These are phyloP conservation scores for Boletus tylopilopsis DNA, from an alignment of 768 basidiomycete genomes.

Conservation along the genomic window DNA sequence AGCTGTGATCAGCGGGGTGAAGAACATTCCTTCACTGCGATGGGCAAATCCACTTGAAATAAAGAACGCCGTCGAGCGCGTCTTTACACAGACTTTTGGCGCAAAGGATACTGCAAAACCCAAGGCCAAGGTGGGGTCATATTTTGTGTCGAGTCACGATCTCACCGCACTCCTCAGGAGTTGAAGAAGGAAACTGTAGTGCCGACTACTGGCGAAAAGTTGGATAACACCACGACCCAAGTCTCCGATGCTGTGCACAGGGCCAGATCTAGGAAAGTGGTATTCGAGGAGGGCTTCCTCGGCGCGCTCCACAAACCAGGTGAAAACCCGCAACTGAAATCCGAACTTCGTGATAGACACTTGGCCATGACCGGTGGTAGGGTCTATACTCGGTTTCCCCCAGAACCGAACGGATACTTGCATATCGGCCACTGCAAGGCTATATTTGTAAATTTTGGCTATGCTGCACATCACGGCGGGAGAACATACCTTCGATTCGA, in stretches of 20 bases:
- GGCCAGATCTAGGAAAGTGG: conserved; percentile 46
- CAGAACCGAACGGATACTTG: conserved; percentile 96
- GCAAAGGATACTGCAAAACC: conserved; percentile 62
- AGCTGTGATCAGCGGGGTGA: conserved; percentile 59
- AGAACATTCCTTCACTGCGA: conserved; percentile 56
- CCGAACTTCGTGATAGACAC: conserved; percentile 76
- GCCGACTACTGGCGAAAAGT: conserved; percentile 3
- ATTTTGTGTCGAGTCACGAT: neutral
- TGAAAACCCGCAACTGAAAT: conserved; percentile 83
- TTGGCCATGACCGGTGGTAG: conserved; percentile 73
- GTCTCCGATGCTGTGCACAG: conserved; percentile 36
- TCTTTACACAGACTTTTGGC: conserved; percentile 67
- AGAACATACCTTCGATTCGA: conserved; percentile 94
- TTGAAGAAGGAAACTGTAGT: conserved; percentile 42
- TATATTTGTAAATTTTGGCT: conserved; percentile 98
- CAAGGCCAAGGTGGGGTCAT: conserved; percentile 55
- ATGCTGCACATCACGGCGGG: conserved; percentile 90
- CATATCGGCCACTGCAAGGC: conserved; percentile 98
- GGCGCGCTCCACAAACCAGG: conserved; percentile 91
- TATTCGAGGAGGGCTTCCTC: conserved; percentile 95
- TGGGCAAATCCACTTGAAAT: conserved; percentile 86
- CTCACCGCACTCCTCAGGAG: conserved; percentile 33
- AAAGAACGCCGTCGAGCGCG: conserved; percentile 74
- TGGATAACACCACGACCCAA: conserved; percentile 22
- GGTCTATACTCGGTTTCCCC: conserved; percentile 96